These are phyloP conservation scores for Penicillium concentricum DNA, from an alignment of 2,329 filamentous ascomycete genomes.

Conservation along the genomic window DNA sequence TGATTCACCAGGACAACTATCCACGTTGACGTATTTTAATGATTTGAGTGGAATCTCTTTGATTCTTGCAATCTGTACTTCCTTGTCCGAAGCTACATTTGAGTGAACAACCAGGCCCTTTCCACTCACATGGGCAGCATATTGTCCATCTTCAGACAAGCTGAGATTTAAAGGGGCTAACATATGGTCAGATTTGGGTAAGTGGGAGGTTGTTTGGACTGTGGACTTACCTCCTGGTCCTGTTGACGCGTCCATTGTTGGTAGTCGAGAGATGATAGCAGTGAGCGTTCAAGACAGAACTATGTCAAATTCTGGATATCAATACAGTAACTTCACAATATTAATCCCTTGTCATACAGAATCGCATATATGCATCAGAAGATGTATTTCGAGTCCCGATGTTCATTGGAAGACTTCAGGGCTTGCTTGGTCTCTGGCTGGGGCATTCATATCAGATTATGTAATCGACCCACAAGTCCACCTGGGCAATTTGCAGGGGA, in stretches of 20 bases:
- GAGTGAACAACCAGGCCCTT: conserved; percentile 37
- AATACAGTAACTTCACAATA: neutral
- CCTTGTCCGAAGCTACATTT: conserved; percentile 29
- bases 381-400: neutral
- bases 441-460: conserved; percentile 1
- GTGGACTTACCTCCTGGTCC: conserved; percentile 25
- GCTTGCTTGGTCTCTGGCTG: neutral
- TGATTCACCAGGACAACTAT: neutral
- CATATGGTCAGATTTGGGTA: conserved; percentile 4
- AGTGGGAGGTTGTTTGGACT: neutral
- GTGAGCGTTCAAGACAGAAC: neutral
- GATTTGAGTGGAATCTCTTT: conserved; percentile 34
- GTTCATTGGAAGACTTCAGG: neutral
- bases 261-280: neutral
- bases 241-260: conserved; percentile 31
- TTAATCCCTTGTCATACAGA: neutral
- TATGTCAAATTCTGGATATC: neutral
- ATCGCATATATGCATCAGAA: neutral
- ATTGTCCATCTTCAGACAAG: conserved; percentile 33
- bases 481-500: neutral
- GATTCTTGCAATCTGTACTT: conserved; percentile 32
- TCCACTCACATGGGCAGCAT: conserved; percentile 28
- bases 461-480: neutral
- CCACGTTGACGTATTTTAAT: conserved; percentile 29
- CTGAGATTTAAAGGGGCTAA: conserved; percentile 19